Evolutionary conservation across 164 flowering plant species (phyloP).

Genomic region (Magnolia changhungtana): DNA sequence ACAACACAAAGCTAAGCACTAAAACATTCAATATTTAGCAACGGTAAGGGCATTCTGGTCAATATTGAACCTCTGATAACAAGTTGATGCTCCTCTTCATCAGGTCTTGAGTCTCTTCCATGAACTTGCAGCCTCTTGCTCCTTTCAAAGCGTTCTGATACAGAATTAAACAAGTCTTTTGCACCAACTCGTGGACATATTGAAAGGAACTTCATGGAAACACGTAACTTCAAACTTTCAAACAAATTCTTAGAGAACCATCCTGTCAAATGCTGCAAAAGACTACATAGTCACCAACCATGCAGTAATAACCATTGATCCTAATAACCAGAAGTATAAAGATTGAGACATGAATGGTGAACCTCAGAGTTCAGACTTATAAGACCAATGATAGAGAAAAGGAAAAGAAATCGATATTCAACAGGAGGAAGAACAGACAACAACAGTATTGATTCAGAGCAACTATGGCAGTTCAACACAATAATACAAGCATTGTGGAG

Average conservation of each 20-base stretch:
- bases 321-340: neutral
- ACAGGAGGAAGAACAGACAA: neutral
- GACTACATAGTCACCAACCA: conserved; percentile 5
- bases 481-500: too few relatives aligned
- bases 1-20: neutral
- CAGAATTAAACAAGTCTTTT: conserved; percentile 40
- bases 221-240: conserved; percentile 46
- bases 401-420: neutral
- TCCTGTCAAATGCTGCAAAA: conserved; percentile 58
- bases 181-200: conserved; percentile 56
- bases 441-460: neutral
- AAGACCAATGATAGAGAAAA: neutral
- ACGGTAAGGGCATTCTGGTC: neutral
- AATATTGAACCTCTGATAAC: conserved; percentile 43
- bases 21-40: neutral
- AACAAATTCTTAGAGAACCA: conserved; percentile 59
- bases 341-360: too few relatives aligned
- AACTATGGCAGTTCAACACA: too few relatives aligned
- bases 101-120: conserved; percentile 27
- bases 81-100: conserved; percentile 31
- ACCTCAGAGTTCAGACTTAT: too few relatives aligned
- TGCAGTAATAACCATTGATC: neutral
- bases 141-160: conserved; percentile 55
- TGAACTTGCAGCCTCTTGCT: conserved; percentile 36
- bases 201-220: conserved; percentile 62